Evolutionary conservation across 2,329 filamentous ascomycete genomes (phyloP), one percentile per base, ranked within the genome.

Genomic region (Helicocarpus griseus): DNA sequence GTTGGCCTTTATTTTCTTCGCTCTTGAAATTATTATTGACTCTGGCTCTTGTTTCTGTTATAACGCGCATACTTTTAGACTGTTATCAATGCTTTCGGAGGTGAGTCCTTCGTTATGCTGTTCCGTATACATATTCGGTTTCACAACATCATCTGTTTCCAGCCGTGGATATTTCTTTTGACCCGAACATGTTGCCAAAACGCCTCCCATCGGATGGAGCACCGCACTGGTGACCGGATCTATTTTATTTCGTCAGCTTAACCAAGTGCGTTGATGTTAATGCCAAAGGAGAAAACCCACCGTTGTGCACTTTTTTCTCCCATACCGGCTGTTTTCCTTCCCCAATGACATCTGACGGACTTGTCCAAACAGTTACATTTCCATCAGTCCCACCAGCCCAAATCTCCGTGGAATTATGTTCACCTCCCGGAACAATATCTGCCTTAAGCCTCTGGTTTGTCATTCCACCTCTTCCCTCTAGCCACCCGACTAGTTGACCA

Each of bases 331-430:
- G 56, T 33, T 73, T 62, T 3, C 65, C 62, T n/a, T 47, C 31
- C 8, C 72, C 76, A 50, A 68, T 68, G 19, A 57, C 59, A 36
- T 61, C 57, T n/a, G 70, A 65, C 1, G 75, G 69, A 53, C 74
- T 67, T 39, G 63, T 67, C 78, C 78, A 80, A 50, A 73, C 66
- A 52, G 77, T 68, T 50, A 79, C 68, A 17, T 58, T 59, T 0
- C 81, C 81, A 67, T 84, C 80, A 1, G 64, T 72, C 0, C 79
- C 80, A 8, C 81, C 81, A 43, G 70, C 73, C 79, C 79, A 83
- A 19, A 84, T 64, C 58, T 82, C 77, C 57, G 76, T 71, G 7
- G 69, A 66, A 9, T 63, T 66, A 24, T 61, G 59, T 19, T 64
- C 43, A 48, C 65, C 44, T 54, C 60, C 57, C 28, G 63, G 48